Evolutionary conservation across 2,329 filamentous ascomycete genomes (phyloP).

Genomic region (Fusarium zealandicum): DNA sequence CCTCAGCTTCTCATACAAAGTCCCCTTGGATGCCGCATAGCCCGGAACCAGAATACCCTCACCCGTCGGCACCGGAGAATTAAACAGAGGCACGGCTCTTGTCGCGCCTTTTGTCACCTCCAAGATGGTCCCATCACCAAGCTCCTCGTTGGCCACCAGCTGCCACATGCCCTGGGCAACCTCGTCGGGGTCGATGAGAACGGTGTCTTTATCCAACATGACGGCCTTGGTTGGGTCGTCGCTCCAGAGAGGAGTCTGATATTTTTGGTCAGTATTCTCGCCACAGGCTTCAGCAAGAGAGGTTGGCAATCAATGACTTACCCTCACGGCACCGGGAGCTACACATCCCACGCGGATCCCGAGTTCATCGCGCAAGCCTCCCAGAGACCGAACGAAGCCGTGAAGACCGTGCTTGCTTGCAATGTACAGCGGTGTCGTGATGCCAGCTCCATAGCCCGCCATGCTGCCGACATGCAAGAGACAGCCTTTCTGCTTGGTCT

Average conservation of each 20-base stretch:
- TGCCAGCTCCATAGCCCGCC: slow-evolving; percentile 41
- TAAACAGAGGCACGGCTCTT: slow-evolving; percentile 42
- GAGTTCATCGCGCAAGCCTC: slow-evolving; percentile 41
- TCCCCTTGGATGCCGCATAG: slow-evolving; percentile 32
- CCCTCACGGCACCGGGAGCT: slow-evolving; percentile 46
- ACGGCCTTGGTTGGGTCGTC: slow-evolving; percentile 43
- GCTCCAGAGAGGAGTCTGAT: slow-evolving; percentile 45
- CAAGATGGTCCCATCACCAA: slow-evolving; percentile 45
- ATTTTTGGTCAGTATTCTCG: not conserved
- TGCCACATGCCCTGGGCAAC: slow-evolving; percentile 45
- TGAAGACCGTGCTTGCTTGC: slow-evolving; percentile 49
- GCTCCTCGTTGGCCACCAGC: slow-evolving; percentile 35
- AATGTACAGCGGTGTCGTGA: slow-evolving; percentile 48
- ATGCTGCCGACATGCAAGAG: slow-evolving; percentile 48
- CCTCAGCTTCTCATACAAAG: slow-evolving; percentile 36
- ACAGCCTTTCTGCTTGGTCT: slow-evolving; percentile 39
- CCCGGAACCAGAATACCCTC: slow-evolving; percentile 35
- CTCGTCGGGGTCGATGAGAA: slow-evolving; percentile 44
- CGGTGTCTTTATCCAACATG: slow-evolving; percentile 38
- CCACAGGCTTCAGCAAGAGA: too few species aligned
- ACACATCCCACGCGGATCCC: slow-evolving; percentile 46
- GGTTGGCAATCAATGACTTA: slow-evolving; percentile 18
- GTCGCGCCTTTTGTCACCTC: slow-evolving; percentile 40
- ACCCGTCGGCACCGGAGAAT: slow-evolving; percentile 38
- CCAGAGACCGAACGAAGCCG: slow-evolving; percentile 46